Evolutionary conservation across 2,329 filamentous ascomycete species (phyloP), one percentile per base, ranked within the genome.

Genomic region (Karstenula rhodostoma): DNA sequence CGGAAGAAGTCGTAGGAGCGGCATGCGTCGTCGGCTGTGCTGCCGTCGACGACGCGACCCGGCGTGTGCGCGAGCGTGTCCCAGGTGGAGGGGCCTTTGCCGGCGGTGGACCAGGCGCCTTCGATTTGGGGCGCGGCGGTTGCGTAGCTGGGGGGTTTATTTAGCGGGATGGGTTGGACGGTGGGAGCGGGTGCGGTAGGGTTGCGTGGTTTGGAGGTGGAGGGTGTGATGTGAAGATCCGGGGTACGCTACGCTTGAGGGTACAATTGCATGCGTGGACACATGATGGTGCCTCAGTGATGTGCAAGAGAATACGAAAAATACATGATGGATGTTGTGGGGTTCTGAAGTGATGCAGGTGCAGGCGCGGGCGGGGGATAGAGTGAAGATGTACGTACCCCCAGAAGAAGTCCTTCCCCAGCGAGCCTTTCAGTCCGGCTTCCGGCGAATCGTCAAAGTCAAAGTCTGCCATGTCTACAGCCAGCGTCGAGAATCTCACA

Each of bases 81-180:
- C 79, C 79, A 81, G 49, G 80, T 79, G 1, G 79, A 80, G 6
- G 69, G 60, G 2, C 80, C 80, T 64, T 79, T 81, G 13, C 79
- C 80, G 43, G 81, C 79, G 44, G 70, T 69, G 57, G 81, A 62
- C 79, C 78, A 80, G 0, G 79, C 78, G 8, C 80, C 80, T 67
- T 81, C 80, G 3, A 80, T 73, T 59, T 83, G 81, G 60, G 81
- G 79, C 0, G 79, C 78, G 1, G 79, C 78, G 0, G 79, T 81
- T 19, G 79, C 79, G 57, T 74, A 81, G 25, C 44, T 47, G 8
- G 9, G 19, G 2, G 35, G 35, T n/a, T 40, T 40, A 8, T 4
- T 40, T 15, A n/a, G n/a, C n/a, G n/a, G n/a, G n/a, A n/a, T n/a
- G n/a, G n/a, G n/a, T n/a, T n/a, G n/a, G n/a, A n/a, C n/a, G n/a